A percentile compares a stretch with the other conserved stretches of the same genome.
These are phyloP conservation scores for Pseudogymnoascus sp. DNA, from an alignment of 2,329 filamentous ascomycete species.

Conservation along the genomic window DNA sequence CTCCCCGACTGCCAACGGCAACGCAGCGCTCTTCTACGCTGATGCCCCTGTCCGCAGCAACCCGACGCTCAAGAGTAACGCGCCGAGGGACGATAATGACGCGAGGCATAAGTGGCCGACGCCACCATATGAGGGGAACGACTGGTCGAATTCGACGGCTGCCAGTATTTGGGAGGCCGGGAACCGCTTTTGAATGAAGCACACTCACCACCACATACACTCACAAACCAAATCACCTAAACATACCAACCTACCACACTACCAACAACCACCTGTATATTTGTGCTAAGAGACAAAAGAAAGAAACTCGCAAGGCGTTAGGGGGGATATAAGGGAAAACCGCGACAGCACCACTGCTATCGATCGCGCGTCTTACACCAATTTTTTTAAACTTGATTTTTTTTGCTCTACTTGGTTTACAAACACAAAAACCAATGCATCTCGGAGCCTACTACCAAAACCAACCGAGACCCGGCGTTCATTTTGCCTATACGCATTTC, in stretches of 20 bases:
- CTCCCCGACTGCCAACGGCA: slow-evolving; percentile 74
- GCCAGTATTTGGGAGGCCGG: slow-evolving; percentile 72
- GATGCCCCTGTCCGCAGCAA: slow-evolving; percentile 45
- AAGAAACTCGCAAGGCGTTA: background rate
- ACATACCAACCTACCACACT: background rate
- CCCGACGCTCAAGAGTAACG: slow-evolving; percentile 47
- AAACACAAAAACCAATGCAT: background rate
- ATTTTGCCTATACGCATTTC: background rate
- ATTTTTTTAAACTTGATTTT: background rate
- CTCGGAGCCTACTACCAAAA: background rate
- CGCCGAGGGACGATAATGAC: slow-evolving; percentile 38
- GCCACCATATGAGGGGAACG: slow-evolving; percentile 89
- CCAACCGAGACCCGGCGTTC: background rate
- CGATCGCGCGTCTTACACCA: background rate
- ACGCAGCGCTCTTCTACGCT: slow-evolving; percentile 64
- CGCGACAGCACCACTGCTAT: background rate
- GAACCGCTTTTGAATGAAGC: slow-evolving; percentile 43
- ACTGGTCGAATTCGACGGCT: slow-evolving; percentile 78
- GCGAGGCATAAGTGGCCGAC: slow-evolving; percentile 75
- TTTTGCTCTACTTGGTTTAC: too few species aligned
- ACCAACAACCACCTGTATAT: background rate
- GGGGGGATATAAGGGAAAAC: background rate
- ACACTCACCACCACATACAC: background rate
- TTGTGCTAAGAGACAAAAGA: background rate
- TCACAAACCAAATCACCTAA: background rate